phyloP scores from a whole-genome alignment of 73 alveolate genomes.

The Tetrahymena malaccensis region DNA sequence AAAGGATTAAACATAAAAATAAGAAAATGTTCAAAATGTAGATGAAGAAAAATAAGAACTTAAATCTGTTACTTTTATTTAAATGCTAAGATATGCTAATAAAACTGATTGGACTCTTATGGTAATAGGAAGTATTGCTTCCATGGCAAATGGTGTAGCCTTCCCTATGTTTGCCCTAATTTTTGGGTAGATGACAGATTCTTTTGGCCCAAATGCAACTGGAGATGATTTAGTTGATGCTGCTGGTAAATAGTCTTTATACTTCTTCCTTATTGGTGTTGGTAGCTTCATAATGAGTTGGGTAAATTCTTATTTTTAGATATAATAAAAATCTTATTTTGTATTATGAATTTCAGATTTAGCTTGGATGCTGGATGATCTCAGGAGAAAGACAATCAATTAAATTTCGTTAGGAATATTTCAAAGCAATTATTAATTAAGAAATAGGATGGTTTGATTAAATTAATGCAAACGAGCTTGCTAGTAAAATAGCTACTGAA shows the following conservation, averaged over 20 bases:
- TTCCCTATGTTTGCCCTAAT: constrained; percentile 41
- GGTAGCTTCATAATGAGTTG: background rate
- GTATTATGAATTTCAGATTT: background rate
- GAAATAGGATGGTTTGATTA: constrained; percentile 65
- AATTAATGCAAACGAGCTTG: constrained; percentile 47
- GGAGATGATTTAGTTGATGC: constrained; percentile 1
- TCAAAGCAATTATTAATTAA: constrained; percentile 39
- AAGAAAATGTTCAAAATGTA: background rate
- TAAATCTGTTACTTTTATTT: background rate
- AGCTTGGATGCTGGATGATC: constrained; percentile 13
- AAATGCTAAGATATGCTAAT: constrained; percentile 33
- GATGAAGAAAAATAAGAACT: background rate
- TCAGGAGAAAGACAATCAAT: constrained; percentile 25
- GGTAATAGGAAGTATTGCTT: constrained; percentile 27
- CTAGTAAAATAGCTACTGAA: constrained; percentile 53
- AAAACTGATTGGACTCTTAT: constrained; percentile 22
- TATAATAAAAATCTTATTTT: background rate
- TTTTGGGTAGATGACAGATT: constrained; percentile 66
- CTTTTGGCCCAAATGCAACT: constrained; percentile 36
- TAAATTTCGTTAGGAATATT: constrained; percentile 35
- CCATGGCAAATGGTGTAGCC: constrained; percentile 12
- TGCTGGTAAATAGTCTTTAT: constrained; percentile 22
- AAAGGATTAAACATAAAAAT: background rate
- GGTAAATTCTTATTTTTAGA: background rate
- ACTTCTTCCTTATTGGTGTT: constrained; percentile 10